A percentile compares a stretch with the other conserved stretches of the same genome.
These are phyloP conservation scores for Ambrosiella cleistominuta DNA, from an alignment of 2,329 filamentous ascomycete genomes.

Conservation along the genomic window DNA sequence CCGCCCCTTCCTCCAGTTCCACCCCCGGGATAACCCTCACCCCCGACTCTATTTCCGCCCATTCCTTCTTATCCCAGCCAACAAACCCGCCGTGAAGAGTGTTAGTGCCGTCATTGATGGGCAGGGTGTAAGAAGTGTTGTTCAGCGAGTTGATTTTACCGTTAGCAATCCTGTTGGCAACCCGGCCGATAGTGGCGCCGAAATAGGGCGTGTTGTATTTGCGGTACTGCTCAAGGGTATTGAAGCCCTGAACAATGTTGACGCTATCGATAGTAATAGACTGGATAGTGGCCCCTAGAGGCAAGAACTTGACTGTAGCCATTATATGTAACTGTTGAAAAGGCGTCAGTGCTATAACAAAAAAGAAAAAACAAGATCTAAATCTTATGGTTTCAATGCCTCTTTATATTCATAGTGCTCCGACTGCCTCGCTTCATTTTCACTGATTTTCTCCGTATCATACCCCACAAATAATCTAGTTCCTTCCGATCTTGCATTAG, in stretches of 20 bases:
- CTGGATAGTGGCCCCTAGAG: conserved; percentile 65
- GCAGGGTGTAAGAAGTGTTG: conserved; percentile 47
- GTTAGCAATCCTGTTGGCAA: conserved; percentile 62
- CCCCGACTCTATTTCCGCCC: conserved; percentile 38
- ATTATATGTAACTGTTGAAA: not conserved
- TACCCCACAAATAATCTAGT: no score
- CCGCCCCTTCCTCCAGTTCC: conserved; percentile 46
- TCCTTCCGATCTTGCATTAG: not conserved
- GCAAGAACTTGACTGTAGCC: conserved; percentile 46
- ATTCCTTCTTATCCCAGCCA: conserved; percentile 70
- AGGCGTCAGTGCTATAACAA: not conserved
- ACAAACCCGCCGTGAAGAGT: conserved; percentile 52
- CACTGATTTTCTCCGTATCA: no score
- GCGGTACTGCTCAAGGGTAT: conserved; percentile 55
- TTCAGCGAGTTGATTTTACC: conserved; percentile 60
- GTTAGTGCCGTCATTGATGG: conserved; percentile 62
- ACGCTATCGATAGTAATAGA: conserved; percentile 57
- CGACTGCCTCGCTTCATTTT: no score
- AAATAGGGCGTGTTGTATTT: conserved; percentile 65
- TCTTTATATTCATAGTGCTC: no score
- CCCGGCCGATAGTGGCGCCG: conserved; percentile 79
- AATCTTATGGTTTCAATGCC: not conserved
- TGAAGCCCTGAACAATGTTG: conserved; percentile 83
- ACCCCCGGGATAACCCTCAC: conserved; percentile 34
- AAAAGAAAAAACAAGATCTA: not conserved